Base-by-base conservation (phyloP, 202 grass and related monocot genomes). In the Carex sylvatica region DNA sequence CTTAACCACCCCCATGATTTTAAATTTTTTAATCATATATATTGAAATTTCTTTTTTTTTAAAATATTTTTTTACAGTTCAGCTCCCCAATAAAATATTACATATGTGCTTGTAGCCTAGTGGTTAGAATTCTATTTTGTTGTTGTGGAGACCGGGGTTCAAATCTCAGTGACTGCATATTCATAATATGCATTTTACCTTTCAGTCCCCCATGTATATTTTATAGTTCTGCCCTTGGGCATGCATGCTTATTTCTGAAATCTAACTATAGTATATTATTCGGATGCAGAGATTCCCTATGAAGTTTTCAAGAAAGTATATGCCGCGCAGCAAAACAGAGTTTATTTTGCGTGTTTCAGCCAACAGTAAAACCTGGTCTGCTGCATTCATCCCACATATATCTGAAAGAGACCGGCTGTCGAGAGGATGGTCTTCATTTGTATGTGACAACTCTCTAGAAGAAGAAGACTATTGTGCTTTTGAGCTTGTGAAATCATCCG, bases 381-480 rank as follows among this genome's bases (percentile, higher is more conserved):
- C 84, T 80, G 74, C 70, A 68, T 98, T 87, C 84, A 80, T 91
- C 75, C 90, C 95, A 44, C 80, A 79, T 84, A 69, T 68, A n/a
- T 4, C 24, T 42, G 80, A 53, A 20, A 88, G 88, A 83, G 88
- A 87, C 83, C 79, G 81, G 35, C 83, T 98, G 62, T 88, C 90
- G 2, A 82, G 87, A 82, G 90, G 90, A 9, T 94, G 95, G 95
- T 58, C 74, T 69, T 85, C 90, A 5, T 98, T 98, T 84, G 84
- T 84, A 81, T 80, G 87, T 9, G 87, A 84, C 49, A 94, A 97
- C 88, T 85, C 78, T 75, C 90, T 97, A 13, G 85, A 94, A 87
- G 92, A 94, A 94, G 88, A 87, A 8, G 94, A 97, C 85, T 92
- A 83, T 70, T 97, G 94, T 78, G 92, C 80, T 11, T 92, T 97